phyloP scores from a whole-genome alignment of 352 stramenopile genomes.

The Phytophthora gonapodyides region DNA sequence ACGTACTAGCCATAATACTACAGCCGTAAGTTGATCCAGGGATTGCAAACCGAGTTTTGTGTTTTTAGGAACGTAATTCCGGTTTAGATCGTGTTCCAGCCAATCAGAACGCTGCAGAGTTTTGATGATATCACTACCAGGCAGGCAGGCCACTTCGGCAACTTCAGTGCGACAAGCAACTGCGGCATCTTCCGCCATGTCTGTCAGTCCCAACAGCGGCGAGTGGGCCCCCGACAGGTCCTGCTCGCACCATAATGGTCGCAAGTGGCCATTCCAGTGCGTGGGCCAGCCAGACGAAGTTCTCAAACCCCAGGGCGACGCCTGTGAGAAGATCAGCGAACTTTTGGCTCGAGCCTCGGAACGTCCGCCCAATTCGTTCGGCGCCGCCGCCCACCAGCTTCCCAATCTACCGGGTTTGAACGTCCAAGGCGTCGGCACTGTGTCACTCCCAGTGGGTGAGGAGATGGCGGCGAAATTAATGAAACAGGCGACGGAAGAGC shows the following conservation, averaged over 20 bases:
- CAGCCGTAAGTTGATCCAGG: too few species aligned
- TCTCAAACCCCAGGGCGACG: constrained; percentile 5
- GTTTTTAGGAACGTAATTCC: too few species aligned
- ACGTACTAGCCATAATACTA: too few species aligned
- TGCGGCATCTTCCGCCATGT: too few species aligned
- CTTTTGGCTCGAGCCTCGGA: constrained; percentile 9
- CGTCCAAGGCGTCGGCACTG: constrained; percentile 11
- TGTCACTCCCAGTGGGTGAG: constrained; percentile 14
- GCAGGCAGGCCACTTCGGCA: too few species aligned
- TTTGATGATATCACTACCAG: too few species aligned
- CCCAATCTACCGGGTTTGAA: constrained; percentile 13
- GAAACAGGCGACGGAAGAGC: background rate
- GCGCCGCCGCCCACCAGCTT: constrained; percentile 6
- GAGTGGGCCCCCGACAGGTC: background rate
- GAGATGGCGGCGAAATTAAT: constrained; percentile 11
- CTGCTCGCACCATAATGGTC: background rate
- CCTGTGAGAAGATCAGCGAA: constrained; percentile 9
- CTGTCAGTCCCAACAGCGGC: background rate
- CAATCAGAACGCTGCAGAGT: too few species aligned
- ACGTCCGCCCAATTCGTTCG: constrained; percentile 2
- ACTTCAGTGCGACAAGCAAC: too few species aligned
- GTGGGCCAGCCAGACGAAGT: constrained; percentile 6
- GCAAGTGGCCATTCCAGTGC: constrained; percentile 11
- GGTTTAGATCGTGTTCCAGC: too few species aligned
- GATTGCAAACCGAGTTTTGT: too few species aligned